phyloP scores from a whole-genome alignment of 768 basidiomycete genomes.

The Coprinopsis sp. region DNA sequence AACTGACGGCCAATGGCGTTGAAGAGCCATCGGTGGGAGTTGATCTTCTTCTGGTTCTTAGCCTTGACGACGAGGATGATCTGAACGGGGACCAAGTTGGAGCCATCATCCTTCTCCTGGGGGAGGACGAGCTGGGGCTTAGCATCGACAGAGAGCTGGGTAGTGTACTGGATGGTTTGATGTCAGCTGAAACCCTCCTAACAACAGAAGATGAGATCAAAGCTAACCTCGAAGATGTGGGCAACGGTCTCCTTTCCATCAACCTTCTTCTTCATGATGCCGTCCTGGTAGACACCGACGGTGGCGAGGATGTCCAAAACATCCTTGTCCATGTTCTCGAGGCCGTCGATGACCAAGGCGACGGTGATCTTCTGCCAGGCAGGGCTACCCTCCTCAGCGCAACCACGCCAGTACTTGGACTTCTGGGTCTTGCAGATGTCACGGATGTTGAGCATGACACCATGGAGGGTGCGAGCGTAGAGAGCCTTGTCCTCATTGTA shows the following conservation, averaged over 20 bases:
- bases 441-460: slow-evolving; percentile 91
- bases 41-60: slow-evolving; percentile 95
- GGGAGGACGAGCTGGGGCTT: slow-evolving; percentile 90
- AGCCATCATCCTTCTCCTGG: slow-evolving; percentile 75
- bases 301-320: slow-evolving; percentile 81
- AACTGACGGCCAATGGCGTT: slow-evolving; percentile 84
- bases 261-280: slow-evolving; percentile 84
- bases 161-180: slow-evolving; percentile 68
- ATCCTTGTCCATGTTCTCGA: slow-evolving; percentile 88
- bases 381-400: slow-evolving; percentile 70
- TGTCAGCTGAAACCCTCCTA: not conserved
- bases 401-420: slow-evolving; percentile 78
- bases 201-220: not conserved
- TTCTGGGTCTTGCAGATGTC: slow-evolving; percentile 92
- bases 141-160: slow-evolving; percentile 88
- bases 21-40: slow-evolving; percentile 93
- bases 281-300: slow-evolving; percentile 85
- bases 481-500: slow-evolving; percentile 85
- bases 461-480: slow-evolving; percentile 81
- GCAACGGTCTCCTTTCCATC: slow-evolving; percentile 80
- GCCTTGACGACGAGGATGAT: slow-evolving; percentile 89
- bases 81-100: slow-evolving; percentile 90
- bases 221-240: slow-evolving; percentile 68
- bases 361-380: slow-evolving; percentile 86
- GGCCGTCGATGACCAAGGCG: slow-evolving; percentile 79